These are phyloP conservation scores for Hymenoscyphus scutula DNA, from an alignment of 2,329 filamentous ascomycete species.

Conservation along the genomic window DNA sequence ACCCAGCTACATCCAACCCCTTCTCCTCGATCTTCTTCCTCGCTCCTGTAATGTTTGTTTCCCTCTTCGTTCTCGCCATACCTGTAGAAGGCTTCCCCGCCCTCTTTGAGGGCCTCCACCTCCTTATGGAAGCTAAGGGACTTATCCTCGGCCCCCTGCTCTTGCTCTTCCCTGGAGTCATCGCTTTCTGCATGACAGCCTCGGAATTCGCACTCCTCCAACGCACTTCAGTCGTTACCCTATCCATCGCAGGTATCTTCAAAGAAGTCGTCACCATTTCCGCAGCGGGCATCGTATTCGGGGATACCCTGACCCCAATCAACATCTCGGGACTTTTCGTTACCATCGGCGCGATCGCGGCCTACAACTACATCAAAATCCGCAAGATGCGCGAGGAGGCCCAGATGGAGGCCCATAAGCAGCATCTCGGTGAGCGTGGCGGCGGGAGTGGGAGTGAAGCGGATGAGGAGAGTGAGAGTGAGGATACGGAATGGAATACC, in stretches of 20 bases:
- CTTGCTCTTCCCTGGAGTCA: slow-evolving; percentile 81
- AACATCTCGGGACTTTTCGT: slow-evolving; percentile 86
- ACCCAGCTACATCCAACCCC: slow-evolving; percentile 92
- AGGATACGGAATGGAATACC: slow-evolving; percentile 31
- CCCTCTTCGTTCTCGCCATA: slow-evolving; percentile 75
- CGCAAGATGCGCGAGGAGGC: slow-evolving; percentile 82
- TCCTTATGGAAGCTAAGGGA: slow-evolving; percentile 68
- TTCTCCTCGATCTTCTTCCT: slow-evolving; percentile 97
- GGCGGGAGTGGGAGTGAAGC: slow-evolving; percentile 24
- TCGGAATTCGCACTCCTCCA: slow-evolving; percentile 94
- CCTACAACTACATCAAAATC: slow-evolving; percentile 96
- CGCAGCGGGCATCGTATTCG: slow-evolving; percentile 82
- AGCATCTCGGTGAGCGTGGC: slow-evolving; percentile 16
- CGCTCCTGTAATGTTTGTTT: slow-evolving; percentile 93
- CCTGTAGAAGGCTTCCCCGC: slow-evolving; percentile 77
- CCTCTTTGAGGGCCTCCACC: slow-evolving; percentile 63
- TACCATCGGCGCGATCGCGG: slow-evolving; percentile 80
- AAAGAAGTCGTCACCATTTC: slow-evolving; percentile 97
- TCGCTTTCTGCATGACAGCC: slow-evolving; percentile 95
- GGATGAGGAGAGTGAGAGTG: slow-evolving; percentile 25
- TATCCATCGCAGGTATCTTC: slow-evolving; percentile 97
- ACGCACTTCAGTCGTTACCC: slow-evolving; percentile 90
- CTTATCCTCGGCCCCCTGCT: slow-evolving; percentile 64
- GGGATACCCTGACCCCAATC: slow-evolving; percentile 81
- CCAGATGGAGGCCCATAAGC: slow-evolving; percentile 46